A percentile compares a stretch with the other conserved stretches of the same genome.
Evolutionary conservation across 306 rosid genomes (phyloP).

Genomic region (Carpinus fangiana): DNA sequence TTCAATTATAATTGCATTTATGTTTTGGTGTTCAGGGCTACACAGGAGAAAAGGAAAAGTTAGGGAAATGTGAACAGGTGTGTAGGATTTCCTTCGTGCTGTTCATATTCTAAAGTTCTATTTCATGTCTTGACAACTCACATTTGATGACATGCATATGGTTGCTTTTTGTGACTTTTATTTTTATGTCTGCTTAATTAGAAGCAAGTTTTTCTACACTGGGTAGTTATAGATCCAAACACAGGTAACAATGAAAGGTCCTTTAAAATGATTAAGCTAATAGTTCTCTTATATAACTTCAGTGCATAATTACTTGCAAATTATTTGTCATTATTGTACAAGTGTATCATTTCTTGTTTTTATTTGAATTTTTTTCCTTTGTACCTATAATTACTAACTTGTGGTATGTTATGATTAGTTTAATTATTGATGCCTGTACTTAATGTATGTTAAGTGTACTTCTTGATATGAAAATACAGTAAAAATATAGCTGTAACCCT

Average conservation of each 20-base stretch:
- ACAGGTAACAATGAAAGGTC: background rate
- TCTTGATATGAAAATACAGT: background rate
- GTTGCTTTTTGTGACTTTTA: background rate
- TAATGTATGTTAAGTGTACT: background rate
- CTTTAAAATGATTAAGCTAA: background rate
- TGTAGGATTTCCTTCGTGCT: constrained; percentile 17
- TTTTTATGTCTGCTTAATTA: background rate
- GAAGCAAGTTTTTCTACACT: background rate
- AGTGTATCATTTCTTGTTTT: background rate
- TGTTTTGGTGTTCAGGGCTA: constrained; percentile 57
- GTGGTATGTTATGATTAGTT: background rate
- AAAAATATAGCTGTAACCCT: background rate
- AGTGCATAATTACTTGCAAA: background rate
- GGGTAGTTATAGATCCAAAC: background rate
- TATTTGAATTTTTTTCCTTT: background rate
- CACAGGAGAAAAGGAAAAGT: constrained; percentile 78
- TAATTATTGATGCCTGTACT: background rate
- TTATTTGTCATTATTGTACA: background rate
- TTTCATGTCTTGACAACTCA: background rate
- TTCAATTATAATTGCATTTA: constrained; percentile 30
- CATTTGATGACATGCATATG: background rate
- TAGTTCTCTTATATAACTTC: background rate
- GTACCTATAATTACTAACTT: background rate
- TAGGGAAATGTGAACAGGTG: constrained; percentile 98
- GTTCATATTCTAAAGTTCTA: constrained; percentile 1